Percentiles rank a stretch among this genome's conserved stretches.
phyloP scores from a whole-genome alignment of 2,329 filamentous ascomycete species.

The Paramyrothecium roridum region DNA sequence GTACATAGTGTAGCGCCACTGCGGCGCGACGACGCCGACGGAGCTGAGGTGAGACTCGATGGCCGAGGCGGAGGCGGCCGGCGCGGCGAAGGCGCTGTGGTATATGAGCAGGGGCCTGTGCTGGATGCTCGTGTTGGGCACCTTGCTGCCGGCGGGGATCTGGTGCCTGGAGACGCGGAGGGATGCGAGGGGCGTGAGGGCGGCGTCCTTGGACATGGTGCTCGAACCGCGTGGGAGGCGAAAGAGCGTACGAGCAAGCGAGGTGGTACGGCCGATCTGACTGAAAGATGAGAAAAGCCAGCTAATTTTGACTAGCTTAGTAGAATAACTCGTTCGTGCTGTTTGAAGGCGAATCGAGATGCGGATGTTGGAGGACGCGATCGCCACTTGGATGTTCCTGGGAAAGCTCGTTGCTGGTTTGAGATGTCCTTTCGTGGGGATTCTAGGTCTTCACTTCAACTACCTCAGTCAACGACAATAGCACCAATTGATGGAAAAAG shows the following conservation, averaged over 20 bases:
- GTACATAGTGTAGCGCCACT: slow-evolving; percentile 72
- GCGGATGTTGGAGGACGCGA: no score
- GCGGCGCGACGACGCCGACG: slow-evolving; percentile 54
- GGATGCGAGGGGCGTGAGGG: slow-evolving; percentile 29
- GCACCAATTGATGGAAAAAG: no score
- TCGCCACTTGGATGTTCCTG: no score
- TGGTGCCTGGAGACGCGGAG: slow-evolving; percentile 55
- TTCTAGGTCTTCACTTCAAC: no score
- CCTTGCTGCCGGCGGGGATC: slow-evolving; percentile 53
- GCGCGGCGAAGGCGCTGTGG: slow-evolving; percentile 49
- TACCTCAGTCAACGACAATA: no score
- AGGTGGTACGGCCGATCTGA: no score
- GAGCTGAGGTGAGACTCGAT: slow-evolving; percentile 54
- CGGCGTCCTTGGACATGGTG: not conserved
- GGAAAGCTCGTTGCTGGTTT: no score
- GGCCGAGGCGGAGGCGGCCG: slow-evolving; percentile 36
- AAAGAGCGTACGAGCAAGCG: not conserved
- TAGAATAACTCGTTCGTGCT: no score
- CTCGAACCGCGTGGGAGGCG: not conserved
- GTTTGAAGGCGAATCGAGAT: no score
- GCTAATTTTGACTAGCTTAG: no score
- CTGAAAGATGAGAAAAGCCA: no score
- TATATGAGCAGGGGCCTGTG: slow-evolving; percentile 65
- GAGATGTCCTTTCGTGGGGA: no score
- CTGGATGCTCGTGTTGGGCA: slow-evolving; percentile 65